Conservation (phyloP, 768 basidiomycete genomes). For the Pisolithus tinctorius region DNA sequence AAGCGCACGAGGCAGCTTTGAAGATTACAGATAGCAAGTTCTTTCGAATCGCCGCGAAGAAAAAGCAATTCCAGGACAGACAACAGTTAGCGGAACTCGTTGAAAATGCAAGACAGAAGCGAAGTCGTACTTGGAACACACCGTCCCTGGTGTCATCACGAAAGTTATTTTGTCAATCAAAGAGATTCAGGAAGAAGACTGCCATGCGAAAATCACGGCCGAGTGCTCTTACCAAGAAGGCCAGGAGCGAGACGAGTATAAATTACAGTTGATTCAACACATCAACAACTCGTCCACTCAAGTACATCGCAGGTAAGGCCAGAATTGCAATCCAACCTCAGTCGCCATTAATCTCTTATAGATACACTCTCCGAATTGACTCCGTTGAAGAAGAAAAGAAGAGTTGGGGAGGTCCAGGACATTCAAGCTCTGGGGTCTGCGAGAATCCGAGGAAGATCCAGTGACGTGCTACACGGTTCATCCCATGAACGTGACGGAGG, state of each 20-base stretch:
- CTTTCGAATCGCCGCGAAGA: conserved; percentile 3
- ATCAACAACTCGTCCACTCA: conserved; percentile 13
- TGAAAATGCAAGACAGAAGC: neutral
- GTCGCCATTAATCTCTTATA: neutral
- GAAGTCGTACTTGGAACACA: neutral
- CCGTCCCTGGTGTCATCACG: neutral
- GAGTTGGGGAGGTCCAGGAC: neutral
- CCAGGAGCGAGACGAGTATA: conserved; percentile 6
- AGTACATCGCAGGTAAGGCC: conserved; percentile 4
- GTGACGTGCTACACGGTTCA: conserved; percentile 4
- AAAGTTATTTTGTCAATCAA: conserved; percentile 7
- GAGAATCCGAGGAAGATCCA: neutral
- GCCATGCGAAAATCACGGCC: neutral
- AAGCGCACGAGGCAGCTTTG: neutral
- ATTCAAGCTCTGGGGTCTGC: neutral
- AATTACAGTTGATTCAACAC: conserved; percentile 11
- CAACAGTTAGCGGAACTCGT: neutral
- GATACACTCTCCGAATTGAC: conserved; percentile 2
- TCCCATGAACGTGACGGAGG: conserved; percentile 1
- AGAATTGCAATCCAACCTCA: neutral
- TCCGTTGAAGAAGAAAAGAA: neutral
- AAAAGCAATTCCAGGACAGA: neutral
- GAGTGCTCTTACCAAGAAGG: conserved; percentile 1
- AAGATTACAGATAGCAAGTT: conserved; percentile 9
- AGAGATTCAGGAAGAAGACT: conserved; percentile 5